These are phyloP conservation scores for Pseudomonodictys pantanalensis DNA, from an alignment of 495 filamentous ascomycete genomes.

Conservation along the genomic window DNA sequence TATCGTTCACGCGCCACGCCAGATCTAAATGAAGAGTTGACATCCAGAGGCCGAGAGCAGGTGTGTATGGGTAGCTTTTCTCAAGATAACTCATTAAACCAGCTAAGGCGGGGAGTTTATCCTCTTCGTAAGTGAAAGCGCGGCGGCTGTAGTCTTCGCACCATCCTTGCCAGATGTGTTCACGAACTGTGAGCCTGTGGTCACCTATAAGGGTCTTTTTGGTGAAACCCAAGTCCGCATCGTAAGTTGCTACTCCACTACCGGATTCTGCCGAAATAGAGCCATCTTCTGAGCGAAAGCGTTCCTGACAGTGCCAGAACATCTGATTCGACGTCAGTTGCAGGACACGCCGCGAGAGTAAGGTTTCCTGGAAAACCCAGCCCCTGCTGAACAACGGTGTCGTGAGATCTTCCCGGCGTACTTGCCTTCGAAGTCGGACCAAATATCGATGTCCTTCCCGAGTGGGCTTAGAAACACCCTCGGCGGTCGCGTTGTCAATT, in stretches of 20 bases:
- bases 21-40: not conserved
- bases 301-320: conserved; percentile 1
- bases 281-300: not conserved
- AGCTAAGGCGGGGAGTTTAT: conserved; percentile 2
- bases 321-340: not conserved
- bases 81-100: not conserved
- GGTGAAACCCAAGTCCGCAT: not conserved
- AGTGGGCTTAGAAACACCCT: not conserved
- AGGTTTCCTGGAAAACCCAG: conserved; percentile 6
- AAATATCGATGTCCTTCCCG: not conserved
- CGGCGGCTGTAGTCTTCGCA: not conserved
- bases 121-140: not conserved
- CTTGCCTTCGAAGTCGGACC: not conserved
- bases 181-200: not conserved
- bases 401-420: not conserved
- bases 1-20: not conserved
- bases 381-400: not conserved
- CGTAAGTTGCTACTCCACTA: too few relatives aligned
- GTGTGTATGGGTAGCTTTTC: not conserved
- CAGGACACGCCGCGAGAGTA: not conserved
- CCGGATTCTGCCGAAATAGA: not conserved
- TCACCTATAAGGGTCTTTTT: not conserved
- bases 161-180: not conserved
- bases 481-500: not conserved
- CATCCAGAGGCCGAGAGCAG: not conserved